A percentile compares a stretch with the other conserved stretches of the same genome.
Evolutionary conservation across 768 basidiomycete genomes (phyloP).

Genomic region (Heimioporus sp.): DNA sequence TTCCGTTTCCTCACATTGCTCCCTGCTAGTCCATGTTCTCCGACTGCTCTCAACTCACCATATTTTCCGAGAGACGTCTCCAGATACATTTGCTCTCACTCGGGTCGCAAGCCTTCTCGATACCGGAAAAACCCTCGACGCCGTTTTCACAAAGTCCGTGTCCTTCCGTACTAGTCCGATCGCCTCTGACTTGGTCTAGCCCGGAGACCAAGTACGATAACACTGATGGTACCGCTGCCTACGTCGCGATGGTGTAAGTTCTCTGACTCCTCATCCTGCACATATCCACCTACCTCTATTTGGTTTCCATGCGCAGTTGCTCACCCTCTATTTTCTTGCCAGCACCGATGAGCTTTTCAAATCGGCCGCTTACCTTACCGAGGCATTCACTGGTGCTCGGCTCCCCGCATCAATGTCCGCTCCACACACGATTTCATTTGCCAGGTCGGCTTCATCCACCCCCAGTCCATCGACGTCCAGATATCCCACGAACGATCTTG

Average conservation of each 20-base stretch:
- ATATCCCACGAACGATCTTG: not conserved
- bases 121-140: constrained; percentile 54
- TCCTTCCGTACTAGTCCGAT: not conserved
- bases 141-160: constrained; percentile 48
- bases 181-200: constrained; percentile 29
- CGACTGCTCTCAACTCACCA: constrained; percentile 80
- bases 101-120: constrained; percentile 69
- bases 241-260: constrained; percentile 65
- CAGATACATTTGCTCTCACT: constrained; percentile 72
- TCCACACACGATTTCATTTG: constrained; percentile 13
- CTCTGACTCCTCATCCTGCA: not conserved
- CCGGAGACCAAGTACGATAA: constrained; percentile 64
- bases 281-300: not conserved
- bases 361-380: constrained; percentile 71
- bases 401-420: constrained; percentile 8
- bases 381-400: constrained; percentile 47
- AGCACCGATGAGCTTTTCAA: constrained; percentile 80
- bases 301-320: not conserved
- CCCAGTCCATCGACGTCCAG: not conserved
- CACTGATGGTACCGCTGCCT: constrained; percentile 65
- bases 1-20: no score
- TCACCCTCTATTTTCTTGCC: constrained; percentile 6
- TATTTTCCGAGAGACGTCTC: constrained; percentile 64
- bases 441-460: not conserved
- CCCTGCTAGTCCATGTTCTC: constrained; percentile 58